Evolutionary conservation across 768 basidiomycete species (phyloP).

Genomic region (Macrolepiota fuliginosa): DNA sequence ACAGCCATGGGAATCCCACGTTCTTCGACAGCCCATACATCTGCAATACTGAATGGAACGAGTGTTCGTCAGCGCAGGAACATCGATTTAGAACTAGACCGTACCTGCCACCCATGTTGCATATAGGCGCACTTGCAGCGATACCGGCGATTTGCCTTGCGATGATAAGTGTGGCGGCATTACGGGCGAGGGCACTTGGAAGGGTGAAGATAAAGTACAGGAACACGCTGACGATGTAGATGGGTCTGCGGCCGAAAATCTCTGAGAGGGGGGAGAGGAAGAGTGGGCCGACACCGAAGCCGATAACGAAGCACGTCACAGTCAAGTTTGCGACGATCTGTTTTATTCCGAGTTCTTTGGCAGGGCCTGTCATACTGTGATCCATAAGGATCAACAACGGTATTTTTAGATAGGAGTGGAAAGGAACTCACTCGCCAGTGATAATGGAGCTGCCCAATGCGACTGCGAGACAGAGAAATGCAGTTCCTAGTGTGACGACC

Average conservation of each 20-base stretch:
- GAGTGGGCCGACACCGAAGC: constrained; percentile 42
- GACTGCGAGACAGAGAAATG: constrained; percentile 35
- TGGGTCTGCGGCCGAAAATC: constrained; percentile 33
- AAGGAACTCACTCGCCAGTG: constrained; percentile 35
- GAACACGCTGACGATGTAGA: constrained; percentile 36
- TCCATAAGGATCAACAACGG: background rate
- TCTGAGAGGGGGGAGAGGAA: constrained; percentile 38
- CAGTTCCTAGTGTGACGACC: constrained; percentile 33
- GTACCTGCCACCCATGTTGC: constrained; percentile 42
- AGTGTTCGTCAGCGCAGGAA: background rate
- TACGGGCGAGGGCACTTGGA: constrained; percentile 40
- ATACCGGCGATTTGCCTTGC: constrained; percentile 44
- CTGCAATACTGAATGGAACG: constrained; percentile 29
- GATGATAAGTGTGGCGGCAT: constrained; percentile 42
- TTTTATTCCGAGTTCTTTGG: constrained; percentile 26
- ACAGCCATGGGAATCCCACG: constrained; percentile 48
- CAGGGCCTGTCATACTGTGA: constrained; percentile 31
- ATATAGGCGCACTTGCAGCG: constrained; percentile 40
- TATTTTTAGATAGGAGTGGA: background rate
- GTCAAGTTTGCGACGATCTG: constrained; percentile 40
- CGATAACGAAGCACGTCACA: constrained; percentile 41
- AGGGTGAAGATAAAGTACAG: constrained; percentile 46
- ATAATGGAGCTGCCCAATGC: constrained; percentile 38
- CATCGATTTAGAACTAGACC: background rate
- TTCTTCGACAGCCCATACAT: constrained; percentile 38